These are phyloP conservation scores for Clavispora vitiphila DNA, from an alignment of 805 yeast genomes.

Conservation along the genomic window DNA sequence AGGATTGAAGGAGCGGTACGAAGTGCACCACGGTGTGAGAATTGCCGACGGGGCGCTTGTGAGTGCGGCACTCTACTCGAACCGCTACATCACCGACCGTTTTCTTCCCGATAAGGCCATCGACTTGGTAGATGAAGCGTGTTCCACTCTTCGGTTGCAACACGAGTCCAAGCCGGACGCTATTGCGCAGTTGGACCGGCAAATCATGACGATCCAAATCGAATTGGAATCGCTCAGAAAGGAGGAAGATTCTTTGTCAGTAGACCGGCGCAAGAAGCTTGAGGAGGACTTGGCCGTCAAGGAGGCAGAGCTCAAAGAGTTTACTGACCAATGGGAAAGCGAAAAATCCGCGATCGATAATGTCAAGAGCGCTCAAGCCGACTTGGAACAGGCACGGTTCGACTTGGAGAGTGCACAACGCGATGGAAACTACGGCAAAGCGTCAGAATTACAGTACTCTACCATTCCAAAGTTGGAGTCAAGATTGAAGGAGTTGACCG, in stretches of 20 bases:
- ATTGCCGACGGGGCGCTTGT: constrained; percentile 90
- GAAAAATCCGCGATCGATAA: constrained; percentile 74
- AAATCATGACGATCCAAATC: constrained; percentile 89
- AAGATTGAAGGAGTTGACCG: constrained; percentile 48
- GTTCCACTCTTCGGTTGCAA: constrained; percentile 89
- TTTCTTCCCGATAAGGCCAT: constrained; percentile 95
- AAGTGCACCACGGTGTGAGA: constrained; percentile 96
- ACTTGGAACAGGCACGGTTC: constrained; percentile 75
- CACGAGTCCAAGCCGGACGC: constrained; percentile 97
- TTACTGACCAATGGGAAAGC: constrained; percentile 82
- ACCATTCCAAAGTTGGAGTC: constrained; percentile 75
- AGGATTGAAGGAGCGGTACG: constrained; percentile 90
- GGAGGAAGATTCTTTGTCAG: constrained; percentile 81
- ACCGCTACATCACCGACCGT: constrained; percentile 87
- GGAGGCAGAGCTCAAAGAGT: constrained; percentile 57
- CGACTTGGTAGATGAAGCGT: constrained; percentile 94
- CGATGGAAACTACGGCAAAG: constrained; percentile 79
- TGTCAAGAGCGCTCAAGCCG: constrained; percentile 74
- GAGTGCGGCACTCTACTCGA: constrained; percentile 85
- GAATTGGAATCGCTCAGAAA: constrained; percentile 91
- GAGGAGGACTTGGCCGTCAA: constrained; percentile 63
- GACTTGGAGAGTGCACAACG: constrained; percentile 81
- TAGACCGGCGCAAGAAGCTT: constrained; percentile 70
- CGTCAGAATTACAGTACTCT: constrained; percentile 85
- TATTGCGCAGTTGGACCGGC: constrained; percentile 80